Percentiles rank a stretch among this genome's conserved stretches.
These are phyloP conservation scores for Ustilago loliicola DNA, from an alignment of 1,284 basidiomycete species.

Conservation along the genomic window DNA sequence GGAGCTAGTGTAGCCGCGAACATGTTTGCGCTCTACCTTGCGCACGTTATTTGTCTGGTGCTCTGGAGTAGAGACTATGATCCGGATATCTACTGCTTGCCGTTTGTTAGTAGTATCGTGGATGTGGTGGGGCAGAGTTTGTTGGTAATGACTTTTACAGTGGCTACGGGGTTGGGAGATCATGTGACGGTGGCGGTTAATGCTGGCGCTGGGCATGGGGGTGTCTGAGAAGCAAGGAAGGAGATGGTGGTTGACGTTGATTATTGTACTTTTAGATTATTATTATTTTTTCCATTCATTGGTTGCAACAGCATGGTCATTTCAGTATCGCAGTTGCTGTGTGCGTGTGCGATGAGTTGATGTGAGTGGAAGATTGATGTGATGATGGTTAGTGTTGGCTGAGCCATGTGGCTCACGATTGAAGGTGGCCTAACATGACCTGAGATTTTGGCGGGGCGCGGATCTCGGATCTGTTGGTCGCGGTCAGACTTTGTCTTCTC, in stretches of 20 bases:
- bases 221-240: slow-evolving; percentile 10
- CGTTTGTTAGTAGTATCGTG: slow-evolving; percentile 88
- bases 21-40: slow-evolving; percentile 78
- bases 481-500: slow-evolving; percentile 4
- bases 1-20: slow-evolving; percentile 25
- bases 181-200: slow-evolving; percentile 49
- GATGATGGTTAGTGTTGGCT: not conserved
- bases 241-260: not conserved
- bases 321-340: not conserved
- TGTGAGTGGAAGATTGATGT: not conserved
- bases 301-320: not conserved
- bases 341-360: not conserved
- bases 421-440: not conserved
- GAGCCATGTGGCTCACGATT: not conserved
- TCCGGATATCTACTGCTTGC: slow-evolving; percentile 88
- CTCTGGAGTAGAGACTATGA: slow-evolving; percentile 87
- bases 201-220: slow-evolving; percentile 55
- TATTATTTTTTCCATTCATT: not conserved
- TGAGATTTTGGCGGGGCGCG: not conserved
- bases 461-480: not conserved
- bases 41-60: slow-evolving; percentile 79
- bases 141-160: slow-evolving; percentile 74
- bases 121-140: slow-evolving; percentile 91
- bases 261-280: slow-evolving; percentile 38
- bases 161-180: slow-evolving; percentile 70